Evolutionary conservation across 2,329 filamentous ascomycete genomes (phyloP), one percentile per base, ranked within the genome.

Genomic region (Microthyrium microscopicum): DNA sequence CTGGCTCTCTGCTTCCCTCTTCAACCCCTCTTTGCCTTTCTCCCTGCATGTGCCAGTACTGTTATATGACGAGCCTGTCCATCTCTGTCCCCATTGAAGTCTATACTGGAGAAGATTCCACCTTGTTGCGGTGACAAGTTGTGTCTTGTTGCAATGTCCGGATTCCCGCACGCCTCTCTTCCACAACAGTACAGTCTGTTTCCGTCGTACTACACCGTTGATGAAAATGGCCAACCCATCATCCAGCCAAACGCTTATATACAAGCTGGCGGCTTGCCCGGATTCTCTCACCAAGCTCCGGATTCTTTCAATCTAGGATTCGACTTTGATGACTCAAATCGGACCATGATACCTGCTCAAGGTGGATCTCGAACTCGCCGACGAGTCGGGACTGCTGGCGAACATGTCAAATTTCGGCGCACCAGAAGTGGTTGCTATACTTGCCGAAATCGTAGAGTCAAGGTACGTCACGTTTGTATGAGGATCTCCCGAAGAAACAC

Each of bases 401-500:
- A 91, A 40, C 76, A 79, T 48, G 78, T 91, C 44, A 95, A 95
- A 56, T 87, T 95, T 53, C 77, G 85, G 40, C 73, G 89, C 44
- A 95, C 89, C 27, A 70, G 89, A 45, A 94, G 84, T 41, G 89
- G 89, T 19, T 98, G 89, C 58, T 94, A 71, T 50, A 95, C 85
- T 29, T 98, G 89, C 55, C 71, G 89, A 38, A 77, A 76, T 46
- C 71, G 89, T 43, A 72, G 89, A 53, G 85, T 95, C 33, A 95
- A 76, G 63, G 68, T 70, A 49, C 40, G 43, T 6, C 21, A 26
- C 27, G 18, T 17, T 27, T 30, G 29, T 17, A 21, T 31, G 6
- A n/a, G n/a, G n/a, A n/a, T 29, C 13, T 31, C 33, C 37, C 24
- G 21, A 19, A 15, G 15, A 29, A 30, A 33, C 11, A 17, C 21